Conservation (phyloP, 345 rosid species). For the Kernera saxatilis region DNA sequence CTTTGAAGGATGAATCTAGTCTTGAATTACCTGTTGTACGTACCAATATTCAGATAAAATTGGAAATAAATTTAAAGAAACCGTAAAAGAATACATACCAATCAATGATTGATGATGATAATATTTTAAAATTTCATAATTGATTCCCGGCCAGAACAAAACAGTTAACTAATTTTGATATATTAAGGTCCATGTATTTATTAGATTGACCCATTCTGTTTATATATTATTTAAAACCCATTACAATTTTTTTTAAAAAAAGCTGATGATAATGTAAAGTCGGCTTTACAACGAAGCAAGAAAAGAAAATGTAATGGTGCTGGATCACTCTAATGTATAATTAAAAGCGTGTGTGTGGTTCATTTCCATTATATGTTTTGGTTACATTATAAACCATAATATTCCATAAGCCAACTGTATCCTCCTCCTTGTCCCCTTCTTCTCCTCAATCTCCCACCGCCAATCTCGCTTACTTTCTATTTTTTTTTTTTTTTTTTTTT, state of each 20-base stretch:
- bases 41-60: neutral
- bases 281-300: constrained; percentile 33
- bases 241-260: neutral
- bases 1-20: neutral
- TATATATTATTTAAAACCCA: neutral
- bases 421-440: constrained; percentile 16
- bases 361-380: constrained; percentile 30
- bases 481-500: neutral
- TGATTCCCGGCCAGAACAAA: constrained; percentile 7
- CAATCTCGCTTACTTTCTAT: constrained; percentile 34
- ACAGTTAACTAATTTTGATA: constrained; percentile 16
- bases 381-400: constrained; percentile 37
- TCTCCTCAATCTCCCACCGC: constrained; percentile 31
- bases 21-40: neutral
- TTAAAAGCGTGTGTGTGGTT: constrained; percentile 26
- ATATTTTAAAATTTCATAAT: constrained; percentile 1
- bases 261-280: constrained; percentile 22
- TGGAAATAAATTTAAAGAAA: neutral
- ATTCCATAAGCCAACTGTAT: constrained; percentile 63
- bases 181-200: constrained; percentile 25
- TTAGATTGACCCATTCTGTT: constrained; percentile 25
- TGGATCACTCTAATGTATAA: constrained; percentile 23
- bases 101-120: neutral
- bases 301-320: constrained; percentile 31
- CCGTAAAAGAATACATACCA: neutral